Conservation (phyloP, 805 yeast species). For the Kuraishia ogatae region DNA sequence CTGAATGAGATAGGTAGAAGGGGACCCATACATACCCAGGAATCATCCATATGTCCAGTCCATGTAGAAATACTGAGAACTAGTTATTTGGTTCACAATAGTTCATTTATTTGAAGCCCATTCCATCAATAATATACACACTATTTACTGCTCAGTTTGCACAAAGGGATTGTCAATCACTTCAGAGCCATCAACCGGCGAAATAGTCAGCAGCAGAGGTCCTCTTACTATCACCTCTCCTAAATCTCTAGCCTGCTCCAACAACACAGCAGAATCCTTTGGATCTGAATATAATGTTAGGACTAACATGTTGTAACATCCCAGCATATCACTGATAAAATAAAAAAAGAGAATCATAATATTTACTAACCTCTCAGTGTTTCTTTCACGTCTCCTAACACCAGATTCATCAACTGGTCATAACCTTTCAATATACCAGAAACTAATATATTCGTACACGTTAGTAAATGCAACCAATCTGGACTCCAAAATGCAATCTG, state of each 20-base stretch:
- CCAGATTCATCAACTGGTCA: constrained; percentile 75
- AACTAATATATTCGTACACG: constrained; percentile 24
- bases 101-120: neutral
- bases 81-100: neutral
- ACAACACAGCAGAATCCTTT: constrained; percentile 45
- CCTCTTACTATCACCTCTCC: constrained; percentile 86
- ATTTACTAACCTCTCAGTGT: constrained; percentile 40
- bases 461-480: neutral
- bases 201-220: constrained; percentile 62
- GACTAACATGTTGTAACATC: no score
- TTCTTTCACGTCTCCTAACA: constrained; percentile 65
- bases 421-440: constrained; percentile 76
- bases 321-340: no score
- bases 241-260: constrained; percentile 53
- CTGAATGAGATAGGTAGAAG: no score
- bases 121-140: neutral
- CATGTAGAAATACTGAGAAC: no score
- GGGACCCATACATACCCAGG: no score
- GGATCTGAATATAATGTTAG: constrained; percentile 30
- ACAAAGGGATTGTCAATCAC: constrained; percentile 63
- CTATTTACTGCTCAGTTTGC: constrained; percentile 3
- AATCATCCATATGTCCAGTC: no score
- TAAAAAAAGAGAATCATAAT: no score
- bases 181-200: constrained; percentile 68
- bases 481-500: no score